A percentile compares a stretch with the other conserved stretches of the same genome.
phyloP scores from a whole-genome alignment of 164 flowering plant genomes.

The Nymphaea colorata region DNA sequence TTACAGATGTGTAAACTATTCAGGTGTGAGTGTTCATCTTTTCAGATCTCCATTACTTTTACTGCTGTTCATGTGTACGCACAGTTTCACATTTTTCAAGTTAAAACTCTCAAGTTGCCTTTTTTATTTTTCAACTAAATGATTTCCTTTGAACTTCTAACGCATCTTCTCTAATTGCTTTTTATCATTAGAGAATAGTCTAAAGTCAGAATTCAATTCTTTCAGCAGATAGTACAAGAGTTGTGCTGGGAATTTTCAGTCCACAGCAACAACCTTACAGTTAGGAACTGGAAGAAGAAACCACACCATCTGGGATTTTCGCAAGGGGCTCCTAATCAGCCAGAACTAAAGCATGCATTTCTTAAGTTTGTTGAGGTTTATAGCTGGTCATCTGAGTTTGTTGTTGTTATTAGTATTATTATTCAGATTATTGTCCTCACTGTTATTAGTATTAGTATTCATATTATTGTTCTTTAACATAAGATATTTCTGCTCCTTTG shows the following conservation, averaged over 20 bases:
- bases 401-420: too few relatives aligned
- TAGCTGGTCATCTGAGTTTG: neutral
- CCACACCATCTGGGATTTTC: slow-evolving; percentile 37
- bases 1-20: too few relatives aligned
- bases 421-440: neutral
- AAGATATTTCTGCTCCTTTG: neutral
- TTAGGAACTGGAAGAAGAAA: slow-evolving; percentile 32
- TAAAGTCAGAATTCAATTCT: too few relatives aligned
- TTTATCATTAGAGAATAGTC: neutral
- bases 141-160: neutral
- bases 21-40: too few relatives aligned
- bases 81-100: neutral
- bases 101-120: neutral
- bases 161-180: neutral
- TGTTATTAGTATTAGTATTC: too few relatives aligned
- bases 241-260: slow-evolving; percentile 46
- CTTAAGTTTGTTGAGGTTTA: neutral
- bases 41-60: too few relatives aligned
- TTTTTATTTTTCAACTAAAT: too few relatives aligned
- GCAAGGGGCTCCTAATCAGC: slow-evolving; percentile 43
- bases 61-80: neutral
- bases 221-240: slow-evolving; percentile 35
- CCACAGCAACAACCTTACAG: slow-evolving; percentile 41
- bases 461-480: neutral
- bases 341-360: slow-evolving; percentile 31